Evolutionary conservation across 805 yeast genomes (phyloP).

Genomic region (Kluyveromyces dobzhanskii): DNA sequence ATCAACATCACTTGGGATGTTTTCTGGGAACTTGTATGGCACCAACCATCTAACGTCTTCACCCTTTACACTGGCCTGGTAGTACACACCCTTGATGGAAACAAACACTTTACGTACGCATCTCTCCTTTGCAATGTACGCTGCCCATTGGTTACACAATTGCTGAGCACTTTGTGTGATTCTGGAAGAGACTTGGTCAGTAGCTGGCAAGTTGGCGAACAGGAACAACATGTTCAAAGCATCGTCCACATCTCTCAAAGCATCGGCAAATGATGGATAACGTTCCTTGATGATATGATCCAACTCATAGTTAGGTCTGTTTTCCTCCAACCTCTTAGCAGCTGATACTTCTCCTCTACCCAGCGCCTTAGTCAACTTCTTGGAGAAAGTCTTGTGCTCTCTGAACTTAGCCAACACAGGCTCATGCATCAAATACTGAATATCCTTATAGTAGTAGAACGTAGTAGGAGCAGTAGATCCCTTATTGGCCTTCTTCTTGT

Average conservation of each 20-base stretch:
- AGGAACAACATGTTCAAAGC: conserved; percentile 91
- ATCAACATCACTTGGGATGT: conserved; percentile 88
- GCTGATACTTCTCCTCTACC: conserved; percentile 87
- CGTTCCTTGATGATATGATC: conserved; percentile 91
- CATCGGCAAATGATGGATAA: conserved; percentile 89
- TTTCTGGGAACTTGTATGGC: conserved; percentile 95
- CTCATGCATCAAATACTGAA: conserved; percentile 90
- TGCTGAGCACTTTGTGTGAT: conserved; percentile 83
- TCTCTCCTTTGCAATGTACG: conserved; percentile 81
- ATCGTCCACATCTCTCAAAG: conserved; percentile 89
- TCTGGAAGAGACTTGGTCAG: conserved; percentile 68
- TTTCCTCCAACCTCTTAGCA: conserved; percentile 77
- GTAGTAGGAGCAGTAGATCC: conserved; percentile 97
- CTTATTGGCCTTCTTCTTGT: conserved; percentile 93
- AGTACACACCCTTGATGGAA: conserved; percentile 94
- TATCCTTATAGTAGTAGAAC: conserved; percentile 88
- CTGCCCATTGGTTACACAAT: conserved; percentile 91
- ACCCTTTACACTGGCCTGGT: conserved; percentile 82
- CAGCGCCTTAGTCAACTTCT: conserved; percentile 79
- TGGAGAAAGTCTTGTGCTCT: conserved; percentile 91
- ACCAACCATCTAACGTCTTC: conserved; percentile 94
- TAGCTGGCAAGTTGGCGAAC: conserved; percentile 92
- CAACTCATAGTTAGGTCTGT: conserved; percentile 63
- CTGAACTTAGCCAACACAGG: conserved; percentile 87
- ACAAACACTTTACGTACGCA: conserved; percentile 83